Evolutionary conservation across 768 basidiomycete genomes (phyloP).

Genomic region (Inosperma sp.): DNA sequence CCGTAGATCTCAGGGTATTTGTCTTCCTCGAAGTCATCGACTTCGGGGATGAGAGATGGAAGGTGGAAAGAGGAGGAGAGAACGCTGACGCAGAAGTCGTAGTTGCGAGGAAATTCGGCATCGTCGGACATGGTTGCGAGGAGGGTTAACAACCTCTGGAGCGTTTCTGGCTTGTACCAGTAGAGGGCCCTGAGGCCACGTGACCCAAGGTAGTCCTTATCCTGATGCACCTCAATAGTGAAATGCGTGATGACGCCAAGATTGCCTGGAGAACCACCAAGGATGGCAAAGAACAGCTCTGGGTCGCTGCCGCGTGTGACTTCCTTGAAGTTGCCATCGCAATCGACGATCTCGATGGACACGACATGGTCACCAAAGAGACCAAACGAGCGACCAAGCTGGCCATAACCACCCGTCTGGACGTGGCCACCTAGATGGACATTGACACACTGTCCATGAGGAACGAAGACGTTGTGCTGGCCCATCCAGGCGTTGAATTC

Average conservation of each 20-base stretch:
- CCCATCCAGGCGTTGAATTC: conserved; percentile 10
- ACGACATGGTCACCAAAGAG: conserved; percentile 11
- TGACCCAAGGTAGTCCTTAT: conserved; percentile 8
- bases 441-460: conserved; percentile 9
- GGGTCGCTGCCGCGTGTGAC: conserved; percentile 5
- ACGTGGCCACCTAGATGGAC: conserved; percentile 12
- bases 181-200: conserved; percentile 6
- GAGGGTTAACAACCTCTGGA: conserved; percentile 6
- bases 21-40: conserved; percentile 7
- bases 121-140: conserved; percentile 11
- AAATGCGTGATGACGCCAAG: conserved; percentile 13
- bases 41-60: conserved; percentile 6
- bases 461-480: conserved; percentile 9
- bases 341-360: conserved; percentile 10
- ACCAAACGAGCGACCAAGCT: conserved; percentile 11
- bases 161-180: conserved; percentile 9
- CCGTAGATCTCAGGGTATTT: conserved; percentile 10
- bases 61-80: conserved; percentile 4
- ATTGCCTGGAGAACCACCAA: conserved; percentile 13
- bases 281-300: conserved; percentile 7
- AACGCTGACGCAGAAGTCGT: conserved; percentile 12
- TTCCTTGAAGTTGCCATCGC: conserved; percentile 4
- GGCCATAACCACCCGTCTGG: conserved; percentile 13
- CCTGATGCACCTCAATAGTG: conserved; percentile 10
- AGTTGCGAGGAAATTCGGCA: conserved; percentile 10